Conservation (phyloP, 129 eudicot genomes). For the Smallanthus sonchifolius region DNA sequence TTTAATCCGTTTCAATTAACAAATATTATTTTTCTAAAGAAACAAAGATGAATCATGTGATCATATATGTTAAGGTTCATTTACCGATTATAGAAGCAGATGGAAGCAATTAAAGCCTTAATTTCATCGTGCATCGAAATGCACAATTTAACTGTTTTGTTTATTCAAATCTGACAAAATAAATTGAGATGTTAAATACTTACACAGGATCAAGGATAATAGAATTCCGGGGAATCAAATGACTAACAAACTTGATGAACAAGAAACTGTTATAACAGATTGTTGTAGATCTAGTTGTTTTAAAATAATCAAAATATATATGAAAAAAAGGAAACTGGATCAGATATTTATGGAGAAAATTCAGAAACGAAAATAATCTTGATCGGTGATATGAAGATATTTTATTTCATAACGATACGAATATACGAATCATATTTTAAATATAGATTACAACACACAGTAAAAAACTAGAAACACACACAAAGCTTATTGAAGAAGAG, state of each 20-base stretch:
- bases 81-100: slow-evolving; percentile 17
- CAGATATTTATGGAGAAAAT: not conserved
- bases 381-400: slow-evolving; percentile 1
- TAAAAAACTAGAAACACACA: not conserved
- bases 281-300: slow-evolving; percentile 12
- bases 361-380: not conserved
- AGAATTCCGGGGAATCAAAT: not conserved
- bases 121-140: slow-evolving; percentile 24
- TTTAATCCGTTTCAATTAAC: not conserved
- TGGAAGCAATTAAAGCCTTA: slow-evolving; percentile 26
- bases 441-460: not conserved
- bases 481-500: slow-evolving; percentile 15
- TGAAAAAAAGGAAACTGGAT: slow-evolving; percentile 7
- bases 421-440: too few relatives aligned
- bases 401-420: too few relatives aligned
- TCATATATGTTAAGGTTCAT: slow-evolving; percentile 7
- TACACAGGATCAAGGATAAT: not conserved
- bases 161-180: slow-evolving; percentile 18
- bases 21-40: not conserved
- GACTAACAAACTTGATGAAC: not conserved
- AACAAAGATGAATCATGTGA: not conserved
- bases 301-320: not conserved
- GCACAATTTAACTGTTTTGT: not conserved
- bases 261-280: not conserved
- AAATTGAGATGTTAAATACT: not conserved